These are phyloP conservation scores for Calonectria crousiana DNA, from an alignment of 2,329 filamentous ascomycete genomes.

Conservation along the genomic window DNA sequence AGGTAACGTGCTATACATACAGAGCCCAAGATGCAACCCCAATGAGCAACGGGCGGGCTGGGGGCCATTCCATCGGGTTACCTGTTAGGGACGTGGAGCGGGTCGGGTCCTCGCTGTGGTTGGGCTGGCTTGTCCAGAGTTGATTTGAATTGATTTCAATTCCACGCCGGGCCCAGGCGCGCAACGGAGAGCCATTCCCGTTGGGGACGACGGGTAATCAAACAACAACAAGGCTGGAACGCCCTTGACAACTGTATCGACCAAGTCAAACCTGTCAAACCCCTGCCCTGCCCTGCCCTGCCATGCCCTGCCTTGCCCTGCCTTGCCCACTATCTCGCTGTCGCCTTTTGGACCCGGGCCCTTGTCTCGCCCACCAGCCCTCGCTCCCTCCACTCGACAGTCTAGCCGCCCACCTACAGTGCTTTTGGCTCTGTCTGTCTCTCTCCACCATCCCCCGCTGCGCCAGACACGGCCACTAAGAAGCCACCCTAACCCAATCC, in stretches of 20 bases:
- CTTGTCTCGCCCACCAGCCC: neutral
- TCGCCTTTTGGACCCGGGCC: neutral
- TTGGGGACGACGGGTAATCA: slow-evolving; percentile 2
- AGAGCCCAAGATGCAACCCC: neutral
- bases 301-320: neutral
- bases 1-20: slow-evolving; percentile 10
- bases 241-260: neutral
- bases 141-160: slow-evolving; percentile 11
- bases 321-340: neutral
- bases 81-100: slow-evolving; percentile 17
- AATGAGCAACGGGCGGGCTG: neutral
- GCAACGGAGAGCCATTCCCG: neutral
- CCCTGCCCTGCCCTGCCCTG: neutral
- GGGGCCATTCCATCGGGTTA: slow-evolving; percentile 15
- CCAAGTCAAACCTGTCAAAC: neutral
- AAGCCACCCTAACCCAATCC: slow-evolving; percentile 1
- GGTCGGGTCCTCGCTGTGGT: neutral
- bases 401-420: neutral
- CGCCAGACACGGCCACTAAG: slow-evolving; percentile 6
- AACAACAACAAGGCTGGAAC: neutral
- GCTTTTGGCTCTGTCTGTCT: neutral
- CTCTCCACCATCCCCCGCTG: slow-evolving; percentile 9
- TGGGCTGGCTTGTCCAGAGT: neutral
- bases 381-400: neutral
- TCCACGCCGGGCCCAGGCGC: slow-evolving; percentile 5